phyloP scores from a whole-genome alignment of 257 asterid species.

The Mitragyna speciosa region DNA sequence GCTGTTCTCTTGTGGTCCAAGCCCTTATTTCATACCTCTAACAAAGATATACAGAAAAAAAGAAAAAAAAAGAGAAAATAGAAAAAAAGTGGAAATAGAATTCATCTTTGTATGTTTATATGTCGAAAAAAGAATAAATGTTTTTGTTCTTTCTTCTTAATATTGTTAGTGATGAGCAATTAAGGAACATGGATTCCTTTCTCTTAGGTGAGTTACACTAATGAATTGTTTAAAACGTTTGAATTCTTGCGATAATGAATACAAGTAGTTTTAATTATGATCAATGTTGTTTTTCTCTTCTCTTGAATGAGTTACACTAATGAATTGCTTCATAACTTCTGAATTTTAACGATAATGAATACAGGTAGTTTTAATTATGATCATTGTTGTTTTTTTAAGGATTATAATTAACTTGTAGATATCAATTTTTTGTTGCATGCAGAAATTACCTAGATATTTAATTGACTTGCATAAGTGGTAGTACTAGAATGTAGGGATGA shows the following conservation, averaged over 20 bases:
- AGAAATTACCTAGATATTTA: no score
- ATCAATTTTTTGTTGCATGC: neutral
- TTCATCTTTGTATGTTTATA: no score
- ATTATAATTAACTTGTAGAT: no score
- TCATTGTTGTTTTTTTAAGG: no score
- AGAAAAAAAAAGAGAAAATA: no score
- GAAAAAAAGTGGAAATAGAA: no score
- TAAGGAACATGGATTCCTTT: neutral
- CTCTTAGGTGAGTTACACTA: neutral
- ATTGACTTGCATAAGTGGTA: neutral
- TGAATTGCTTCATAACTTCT: neutral
- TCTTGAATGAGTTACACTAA: neutral
- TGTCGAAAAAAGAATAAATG: no score
- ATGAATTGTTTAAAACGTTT: neutral
- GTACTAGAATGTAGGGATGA: neutral
- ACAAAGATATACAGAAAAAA: neutral
- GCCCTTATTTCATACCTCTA: neutral
- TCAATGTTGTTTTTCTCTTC: neutral
- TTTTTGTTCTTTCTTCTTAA: no score
- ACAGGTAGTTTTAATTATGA: no score
- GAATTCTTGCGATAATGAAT: neutral
- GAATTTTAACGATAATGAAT: neutral
- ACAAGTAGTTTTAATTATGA: no score
- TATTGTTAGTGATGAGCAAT: neutral
- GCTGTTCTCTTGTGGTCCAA: constrained; percentile 16